Percentiles rank a stretch among this genome's conserved stretches.
These are phyloP conservation scores for Botryotinia globosa DNA, from an alignment of 2,329 filamentous ascomycete species.

Conservation along the genomic window DNA sequence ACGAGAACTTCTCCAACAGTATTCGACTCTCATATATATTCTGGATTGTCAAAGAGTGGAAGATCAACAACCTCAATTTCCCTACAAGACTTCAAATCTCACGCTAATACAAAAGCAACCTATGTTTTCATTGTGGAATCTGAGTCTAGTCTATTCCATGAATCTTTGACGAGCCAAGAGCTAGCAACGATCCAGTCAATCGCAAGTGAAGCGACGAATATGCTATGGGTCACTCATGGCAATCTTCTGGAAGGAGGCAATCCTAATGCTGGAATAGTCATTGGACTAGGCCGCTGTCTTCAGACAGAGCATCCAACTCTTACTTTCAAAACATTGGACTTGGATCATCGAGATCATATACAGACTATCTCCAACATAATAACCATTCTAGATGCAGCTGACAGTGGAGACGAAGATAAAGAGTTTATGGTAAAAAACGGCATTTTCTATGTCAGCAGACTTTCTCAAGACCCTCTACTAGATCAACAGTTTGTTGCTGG, in stretches of 20 bases:
- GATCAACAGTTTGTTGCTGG: constrained; percentile 21
- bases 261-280: constrained; percentile 15
- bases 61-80: not conserved
- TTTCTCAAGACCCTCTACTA: constrained; percentile 18
- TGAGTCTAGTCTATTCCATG: not conserved
- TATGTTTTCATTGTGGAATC: constrained; percentile 14
- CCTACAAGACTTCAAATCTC: not conserved
- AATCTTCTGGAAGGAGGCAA: constrained; percentile 5
- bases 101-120: not conserved
- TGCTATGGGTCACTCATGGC: constrained; percentile 22
- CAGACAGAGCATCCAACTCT: constrained; percentile 24
- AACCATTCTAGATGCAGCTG: not conserved
- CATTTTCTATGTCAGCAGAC: constrained; percentile 21
- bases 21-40: not conserved
- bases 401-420: not conserved
- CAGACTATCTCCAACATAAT: not conserved
- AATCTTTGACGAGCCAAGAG: constrained; percentile 6
- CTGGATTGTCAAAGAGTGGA: not conserved
- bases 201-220: not conserved
- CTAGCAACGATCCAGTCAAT: constrained; percentile 5
- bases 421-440: constrained; percentile 10
- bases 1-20: not conserved
- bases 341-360: constrained; percentile 11
- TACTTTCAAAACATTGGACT: constrained; percentile 18
- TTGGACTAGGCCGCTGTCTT: constrained; percentile 19